These are phyloP conservation scores for Aspergillus carbonarius DNA, from an alignment of 2,329 filamentous ascomycete species.

Conservation along the genomic window DNA sequence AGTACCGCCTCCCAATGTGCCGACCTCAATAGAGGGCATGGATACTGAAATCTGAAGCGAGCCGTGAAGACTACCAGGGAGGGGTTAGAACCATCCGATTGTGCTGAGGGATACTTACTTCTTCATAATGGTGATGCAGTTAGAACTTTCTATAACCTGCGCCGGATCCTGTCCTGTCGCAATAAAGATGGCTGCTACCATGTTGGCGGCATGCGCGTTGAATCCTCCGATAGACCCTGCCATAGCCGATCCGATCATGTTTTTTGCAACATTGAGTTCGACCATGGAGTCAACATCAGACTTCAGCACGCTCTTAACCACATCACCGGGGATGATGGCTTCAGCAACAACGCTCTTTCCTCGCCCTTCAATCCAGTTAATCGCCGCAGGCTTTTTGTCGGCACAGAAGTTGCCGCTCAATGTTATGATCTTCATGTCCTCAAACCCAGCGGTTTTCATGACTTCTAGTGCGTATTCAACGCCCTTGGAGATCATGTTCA, in stretches of 20 bases:
- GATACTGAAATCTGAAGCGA: conserved; percentile 95
- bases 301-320: conserved; percentile 87
- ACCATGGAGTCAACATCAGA: conserved; percentile 88
- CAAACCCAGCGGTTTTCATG: conserved; percentile 88
- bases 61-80: conserved; percentile 67
- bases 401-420: conserved; percentile 97
- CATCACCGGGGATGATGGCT: conserved; percentile 86
- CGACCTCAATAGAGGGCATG: conserved; percentile 98
- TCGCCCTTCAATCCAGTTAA: conserved; percentile 98
- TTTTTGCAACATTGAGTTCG: conserved; percentile 91
- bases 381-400: conserved; percentile 96
- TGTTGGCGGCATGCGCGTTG: conserved; percentile 96
- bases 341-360: conserved; percentile 97
- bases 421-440: conserved; percentile 92
- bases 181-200: conserved; percentile 96
- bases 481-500: conserved; percentile 99
- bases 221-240: conserved; percentile 93
- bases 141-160: conserved; percentile 93
- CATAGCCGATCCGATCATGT: conserved; percentile 96
- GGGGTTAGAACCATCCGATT: conserved; percentile 13
- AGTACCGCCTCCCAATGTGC: conserved; percentile 93
- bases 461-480: conserved; percentile 88
- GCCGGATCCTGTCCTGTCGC: conserved; percentile 97
- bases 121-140: conserved; percentile 98
- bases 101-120: conserved; percentile 66